Percentiles rank a stretch among this genome's conserved stretches.
phyloP scores from a whole-genome alignment of 169 alveolate genomes.

The Cytauxzoon felis region DNA sequence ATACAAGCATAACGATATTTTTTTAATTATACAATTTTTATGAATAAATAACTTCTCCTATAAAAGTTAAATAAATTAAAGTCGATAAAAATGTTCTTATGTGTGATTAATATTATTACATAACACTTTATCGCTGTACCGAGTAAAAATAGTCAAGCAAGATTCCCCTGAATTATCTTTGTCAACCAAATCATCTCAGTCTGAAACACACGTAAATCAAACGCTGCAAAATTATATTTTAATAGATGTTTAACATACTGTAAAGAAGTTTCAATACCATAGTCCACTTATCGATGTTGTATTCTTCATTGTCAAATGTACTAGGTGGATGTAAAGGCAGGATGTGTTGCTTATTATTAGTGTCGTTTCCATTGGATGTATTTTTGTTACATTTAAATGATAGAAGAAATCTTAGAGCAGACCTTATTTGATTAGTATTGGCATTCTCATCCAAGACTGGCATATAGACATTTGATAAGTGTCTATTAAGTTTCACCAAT shows the following conservation, averaged over 20 bases:
- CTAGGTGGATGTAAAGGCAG: no score
- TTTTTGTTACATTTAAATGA: background rate
- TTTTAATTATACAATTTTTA: background rate
- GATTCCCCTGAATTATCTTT: conserved; percentile 16
- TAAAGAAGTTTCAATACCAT: conserved; percentile 9
- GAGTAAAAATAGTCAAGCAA: no score
- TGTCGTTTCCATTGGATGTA: background rate
- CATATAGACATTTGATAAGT: no score
- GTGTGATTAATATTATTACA: background rate
- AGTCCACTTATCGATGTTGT: background rate
- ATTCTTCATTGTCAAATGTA: no score
- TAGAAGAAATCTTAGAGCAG: conserved; percentile 12
- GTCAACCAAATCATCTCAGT: conserved; percentile 36
- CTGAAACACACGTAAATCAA: conserved; percentile 42
- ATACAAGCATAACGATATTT: background rate
- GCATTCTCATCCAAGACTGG: conserved; percentile 14
- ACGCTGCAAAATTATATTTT: conserved; percentile 7
- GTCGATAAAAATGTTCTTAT: background rate
- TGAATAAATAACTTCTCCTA: background rate
- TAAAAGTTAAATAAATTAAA: background rate
- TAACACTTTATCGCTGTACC: no score
- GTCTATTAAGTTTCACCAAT: no score
- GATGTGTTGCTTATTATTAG: background rate
- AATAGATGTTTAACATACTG: background rate
- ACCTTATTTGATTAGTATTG: conserved; percentile 4